Conservation (phyloP, 176 grass and related monocot genomes). For the Oryza glaberrima region DNA sequence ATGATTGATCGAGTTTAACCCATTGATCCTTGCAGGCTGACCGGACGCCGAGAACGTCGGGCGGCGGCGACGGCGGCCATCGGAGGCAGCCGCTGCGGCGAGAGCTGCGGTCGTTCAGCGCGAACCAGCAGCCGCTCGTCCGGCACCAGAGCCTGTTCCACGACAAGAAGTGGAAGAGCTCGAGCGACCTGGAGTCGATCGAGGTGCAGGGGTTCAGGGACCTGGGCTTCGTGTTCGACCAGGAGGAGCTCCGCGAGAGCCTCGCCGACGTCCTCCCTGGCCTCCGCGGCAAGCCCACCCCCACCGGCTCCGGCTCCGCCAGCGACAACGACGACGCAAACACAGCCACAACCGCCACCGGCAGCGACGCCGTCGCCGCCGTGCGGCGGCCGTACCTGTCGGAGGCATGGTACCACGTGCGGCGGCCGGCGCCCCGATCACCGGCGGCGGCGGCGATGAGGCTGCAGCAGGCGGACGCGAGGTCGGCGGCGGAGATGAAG, state of each 20-base stretch:
- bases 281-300: constrained; percentile 45
- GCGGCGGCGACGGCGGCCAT: background rate
- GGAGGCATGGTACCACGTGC: constrained; percentile 60
- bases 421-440: constrained; percentile 18
- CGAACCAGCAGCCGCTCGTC: background rate
- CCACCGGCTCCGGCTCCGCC: constrained; percentile 20
- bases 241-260: constrained; percentile 53
- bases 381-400: constrained; percentile 62
- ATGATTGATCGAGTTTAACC: background rate
- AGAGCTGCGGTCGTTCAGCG: constrained; percentile 14
- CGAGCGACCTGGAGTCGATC: constrained; percentile 73
- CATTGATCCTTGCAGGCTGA: constrained; percentile 11
- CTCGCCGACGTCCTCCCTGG: constrained; percentile 68
- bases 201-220: constrained; percentile 96
- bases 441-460: constrained; percentile 36
- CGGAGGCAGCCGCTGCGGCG: background rate
- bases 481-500: constrained; percentile 69
- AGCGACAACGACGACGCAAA: constrained; percentile 20
- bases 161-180: constrained; percentile 71
- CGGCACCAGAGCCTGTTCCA: constrained; percentile 33
- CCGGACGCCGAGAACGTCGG: background rate
- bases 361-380: background rate
- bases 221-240: constrained; percentile 85
- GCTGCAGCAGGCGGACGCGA: constrained; percentile 53
- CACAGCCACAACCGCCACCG: background rate